Conservation (phyloP, 495 filamentous ascomycete genomes). For the Coniosporium apollinis region DNA sequence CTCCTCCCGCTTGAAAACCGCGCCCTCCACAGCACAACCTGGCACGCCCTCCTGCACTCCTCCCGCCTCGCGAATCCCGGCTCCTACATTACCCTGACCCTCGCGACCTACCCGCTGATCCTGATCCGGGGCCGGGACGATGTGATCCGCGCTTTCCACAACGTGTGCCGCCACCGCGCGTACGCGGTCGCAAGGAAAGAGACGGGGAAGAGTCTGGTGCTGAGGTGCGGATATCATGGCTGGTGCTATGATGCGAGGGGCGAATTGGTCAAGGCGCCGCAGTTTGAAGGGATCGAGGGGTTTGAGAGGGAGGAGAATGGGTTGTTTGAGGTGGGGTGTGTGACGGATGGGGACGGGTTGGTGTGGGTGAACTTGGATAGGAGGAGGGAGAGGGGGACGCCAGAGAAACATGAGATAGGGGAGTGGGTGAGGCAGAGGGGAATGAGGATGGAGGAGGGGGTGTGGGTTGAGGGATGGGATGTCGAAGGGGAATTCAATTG, state of each 20-base stretch:
- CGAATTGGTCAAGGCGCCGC: conserved; percentile 12
- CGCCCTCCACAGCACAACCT: too few species aligned
- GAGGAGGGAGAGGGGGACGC: too few species aligned
- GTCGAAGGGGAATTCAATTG: conserved; percentile 4
- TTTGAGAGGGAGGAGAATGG: conserved; percentile 13
- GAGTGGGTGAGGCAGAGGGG: too few species aligned
- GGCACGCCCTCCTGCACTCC: conserved; percentile 9
- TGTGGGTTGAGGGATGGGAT: conserved; percentile 1
- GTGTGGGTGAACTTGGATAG: conserved; percentile 12
- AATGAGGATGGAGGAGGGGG: too few species aligned
- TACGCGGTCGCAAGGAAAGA: conserved; percentile 13
- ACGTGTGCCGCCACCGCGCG: conserved; percentile 15
- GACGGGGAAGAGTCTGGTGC: conserved; percentile 9
- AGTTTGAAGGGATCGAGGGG: conserved; percentile 13
- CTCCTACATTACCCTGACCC: conserved; percentile 10
- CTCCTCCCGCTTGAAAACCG: too few species aligned
- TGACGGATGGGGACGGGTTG: conserved; percentile 12
- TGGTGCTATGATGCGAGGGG: conserved; percentile 15
- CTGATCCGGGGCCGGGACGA: conserved; percentile 13
- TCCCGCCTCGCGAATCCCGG: conserved; percentile 13
- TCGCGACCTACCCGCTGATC: conserved; percentile 11
- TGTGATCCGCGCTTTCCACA: conserved; percentile 14
- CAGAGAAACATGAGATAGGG: too few species aligned
- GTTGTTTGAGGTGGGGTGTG: conserved; percentile 10
- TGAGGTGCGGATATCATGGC: conserved; percentile 16